Evolutionary conservation across 139 green algal species (phyloP).

Genomic region (Zygnema circumcarinatum): DNA sequence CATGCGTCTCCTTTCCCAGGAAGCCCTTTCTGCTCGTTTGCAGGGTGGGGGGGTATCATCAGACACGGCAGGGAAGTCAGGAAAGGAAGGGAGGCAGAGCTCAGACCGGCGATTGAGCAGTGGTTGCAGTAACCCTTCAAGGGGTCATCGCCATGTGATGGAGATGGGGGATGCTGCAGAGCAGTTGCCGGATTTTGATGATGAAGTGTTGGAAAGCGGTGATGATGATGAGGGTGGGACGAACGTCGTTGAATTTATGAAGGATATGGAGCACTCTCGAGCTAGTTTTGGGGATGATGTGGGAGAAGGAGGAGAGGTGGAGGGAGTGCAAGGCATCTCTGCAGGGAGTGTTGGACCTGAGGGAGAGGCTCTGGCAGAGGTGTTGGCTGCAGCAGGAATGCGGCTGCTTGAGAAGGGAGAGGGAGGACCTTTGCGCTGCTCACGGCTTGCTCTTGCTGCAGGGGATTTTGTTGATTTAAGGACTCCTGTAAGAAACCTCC

Average conservation of each 20-base stretch:
- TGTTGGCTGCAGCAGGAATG: neutral
- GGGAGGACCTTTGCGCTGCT: neutral
- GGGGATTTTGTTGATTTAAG: constrained; percentile 17
- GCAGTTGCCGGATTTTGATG: constrained; percentile 4
- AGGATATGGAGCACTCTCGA: no score
- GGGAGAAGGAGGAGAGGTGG: neutral
- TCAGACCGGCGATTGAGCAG: neutral
- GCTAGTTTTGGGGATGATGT: no score
- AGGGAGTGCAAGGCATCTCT: neutral
- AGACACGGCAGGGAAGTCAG: neutral
- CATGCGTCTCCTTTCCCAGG: neutral
- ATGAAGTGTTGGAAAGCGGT: neutral
- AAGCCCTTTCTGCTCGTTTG: neutral
- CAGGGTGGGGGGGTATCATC: neutral
- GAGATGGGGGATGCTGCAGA: neutral
- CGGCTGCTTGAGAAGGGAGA: constrained; percentile 17
- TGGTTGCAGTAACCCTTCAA: no score
- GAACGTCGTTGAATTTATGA: no score
- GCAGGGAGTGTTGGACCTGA: neutral
- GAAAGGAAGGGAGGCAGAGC: neutral
- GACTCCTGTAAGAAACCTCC: constrained; percentile 2
- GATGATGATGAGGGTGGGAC: neutral
- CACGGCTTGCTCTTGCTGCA: constrained; percentile 20
- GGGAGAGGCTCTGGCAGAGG: constrained; percentile 4
- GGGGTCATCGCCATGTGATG: neutral